Evolutionary conservation across 768 basidiomycete genomes (phyloP).

Genomic region (Lentinus brumalis): DNA sequence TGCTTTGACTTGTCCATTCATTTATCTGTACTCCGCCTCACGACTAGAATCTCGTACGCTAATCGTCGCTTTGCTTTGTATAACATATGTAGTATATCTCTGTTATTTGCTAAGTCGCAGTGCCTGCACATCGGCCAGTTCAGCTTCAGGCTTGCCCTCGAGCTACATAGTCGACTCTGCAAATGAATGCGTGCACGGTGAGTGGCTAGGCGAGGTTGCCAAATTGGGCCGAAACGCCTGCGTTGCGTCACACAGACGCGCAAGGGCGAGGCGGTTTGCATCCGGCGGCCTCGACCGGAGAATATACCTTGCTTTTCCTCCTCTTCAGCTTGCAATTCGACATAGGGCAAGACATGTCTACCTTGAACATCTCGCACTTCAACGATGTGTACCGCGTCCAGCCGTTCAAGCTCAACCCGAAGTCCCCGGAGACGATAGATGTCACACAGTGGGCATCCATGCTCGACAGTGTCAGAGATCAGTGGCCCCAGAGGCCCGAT

Average conservation of each 20-base stretch:
- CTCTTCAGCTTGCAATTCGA: background rate
- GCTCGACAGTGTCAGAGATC: slow-evolving; percentile 59
- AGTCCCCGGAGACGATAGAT: slow-evolving; percentile 67
- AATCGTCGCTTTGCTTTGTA: no score
- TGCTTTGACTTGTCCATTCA: no score
- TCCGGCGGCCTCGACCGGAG: background rate
- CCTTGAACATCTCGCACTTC: slow-evolving; percentile 61
- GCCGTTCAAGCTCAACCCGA: slow-evolving; percentile 65
- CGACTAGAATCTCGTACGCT: no score
- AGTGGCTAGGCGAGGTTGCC: no score
- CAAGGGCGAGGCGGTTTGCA: background rate
- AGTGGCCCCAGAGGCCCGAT: slow-evolving; percentile 53
- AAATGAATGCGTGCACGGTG: no score
- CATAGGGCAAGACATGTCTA: slow-evolving; percentile 32
- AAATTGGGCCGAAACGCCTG: background rate
- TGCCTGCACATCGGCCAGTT: no score
- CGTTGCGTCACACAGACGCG: background rate
- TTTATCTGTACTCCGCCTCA: no score
- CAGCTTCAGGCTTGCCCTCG: no score
- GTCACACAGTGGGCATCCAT: slow-evolving; percentile 84
- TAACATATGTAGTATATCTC: no score
- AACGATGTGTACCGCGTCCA: slow-evolving; percentile 85
- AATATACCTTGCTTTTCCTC: background rate
- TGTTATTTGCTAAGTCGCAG: no score
- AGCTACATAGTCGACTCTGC: no score